Percentiles rank a stretch among this genome's conserved stretches.
Conservation (phyloP, 306 rosid species). For the Prunus mume region DNA sequence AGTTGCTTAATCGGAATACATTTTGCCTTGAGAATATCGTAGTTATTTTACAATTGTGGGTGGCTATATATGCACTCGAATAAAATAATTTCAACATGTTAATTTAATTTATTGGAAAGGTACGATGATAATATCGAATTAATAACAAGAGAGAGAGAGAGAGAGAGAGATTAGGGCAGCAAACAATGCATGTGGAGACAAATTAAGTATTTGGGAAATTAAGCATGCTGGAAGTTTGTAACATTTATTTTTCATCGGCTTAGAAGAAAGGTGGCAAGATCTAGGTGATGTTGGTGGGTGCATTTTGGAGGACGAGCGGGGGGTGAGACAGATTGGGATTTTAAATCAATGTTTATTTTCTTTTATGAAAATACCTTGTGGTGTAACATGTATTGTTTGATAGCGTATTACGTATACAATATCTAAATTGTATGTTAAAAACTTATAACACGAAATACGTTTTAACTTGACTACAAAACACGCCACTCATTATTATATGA, state of each 20-base stretch:
- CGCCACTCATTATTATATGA: too few relatives aligned
- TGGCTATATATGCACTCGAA: background rate
- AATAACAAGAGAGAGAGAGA: background rate
- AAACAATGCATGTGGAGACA: background rate
- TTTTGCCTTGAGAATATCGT: background rate
- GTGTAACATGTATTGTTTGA: too few relatives aligned
- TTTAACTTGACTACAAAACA: too few relatives aligned
- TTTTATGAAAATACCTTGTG: background rate
- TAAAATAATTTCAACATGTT: background rate
- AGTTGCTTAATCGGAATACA: background rate
- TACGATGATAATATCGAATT: slow-evolving; percentile 22
- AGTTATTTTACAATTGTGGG: background rate
- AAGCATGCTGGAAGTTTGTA: background rate
- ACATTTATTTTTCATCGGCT: background rate
- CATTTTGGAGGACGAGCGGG: background rate
- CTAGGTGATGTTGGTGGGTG: slow-evolving; percentile 6
- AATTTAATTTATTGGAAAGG: slow-evolving; percentile 32
- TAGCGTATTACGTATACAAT: too few relatives aligned
- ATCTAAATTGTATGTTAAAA: too few relatives aligned
- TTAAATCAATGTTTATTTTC: background rate
- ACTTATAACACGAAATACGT: too few relatives aligned
- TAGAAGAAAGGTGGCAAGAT: slow-evolving; percentile 20
- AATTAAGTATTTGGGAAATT: background rate
- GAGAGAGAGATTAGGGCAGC: slow-evolving; percentile 3
- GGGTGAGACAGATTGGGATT: background rate